Base-by-base conservation (phyloP, 2,329 filamentous ascomycete species). In the Lachnellula hyalina region DNA sequence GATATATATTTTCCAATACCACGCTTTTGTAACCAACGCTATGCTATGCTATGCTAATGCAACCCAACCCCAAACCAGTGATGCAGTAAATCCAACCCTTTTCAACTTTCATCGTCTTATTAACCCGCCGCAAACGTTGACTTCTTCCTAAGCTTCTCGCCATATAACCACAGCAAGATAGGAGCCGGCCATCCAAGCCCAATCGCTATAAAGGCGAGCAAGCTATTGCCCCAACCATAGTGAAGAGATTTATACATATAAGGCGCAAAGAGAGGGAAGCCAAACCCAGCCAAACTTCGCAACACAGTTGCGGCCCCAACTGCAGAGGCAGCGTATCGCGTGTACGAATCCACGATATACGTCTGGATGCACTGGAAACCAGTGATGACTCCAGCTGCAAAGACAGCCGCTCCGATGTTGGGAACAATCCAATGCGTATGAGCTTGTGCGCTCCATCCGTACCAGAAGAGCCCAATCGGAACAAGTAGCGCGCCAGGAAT, bases 381-480 rank as follows among this genome's bases (percentile, higher is more conserved):
- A 2, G 58, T 41, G 28, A 59, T 54, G 7, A 77, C 74, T 3
- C 78, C 79, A 3, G 74, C 67, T 0, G 76, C 76, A 52, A 82
- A 75, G 17, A 80, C 71, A 0, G 67, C 65, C 2, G 77, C 77
- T 5, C 80, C 80, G 40, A 82, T 75, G 52, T 82, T 79, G 0
- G 80, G 79, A 14, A 79, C 70, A 41, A 83, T 77, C 78, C 79
- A 83, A 61, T 79, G 76, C 0, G 72, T 68, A 5, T 73, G 64
- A 41, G 73, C 71, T 47, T 81, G 71, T 0, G 78, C 79, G 1
- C 73, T 71, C 80, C 80, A 84, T 41, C 80, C 80, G 63, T 82
- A 83, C 66, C 76, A 73, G 58, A 82, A 75, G 0, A 83, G 70
- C 1, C 77, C 75, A 9, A 84, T 70, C 0, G 83, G 83, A 0